A percentile compares a stretch with the other conserved stretches of the same genome.
Conservation (phyloP, 2,329 filamentous ascomycete species). For the Pseudophaeomoniella oleicola region DNA sequence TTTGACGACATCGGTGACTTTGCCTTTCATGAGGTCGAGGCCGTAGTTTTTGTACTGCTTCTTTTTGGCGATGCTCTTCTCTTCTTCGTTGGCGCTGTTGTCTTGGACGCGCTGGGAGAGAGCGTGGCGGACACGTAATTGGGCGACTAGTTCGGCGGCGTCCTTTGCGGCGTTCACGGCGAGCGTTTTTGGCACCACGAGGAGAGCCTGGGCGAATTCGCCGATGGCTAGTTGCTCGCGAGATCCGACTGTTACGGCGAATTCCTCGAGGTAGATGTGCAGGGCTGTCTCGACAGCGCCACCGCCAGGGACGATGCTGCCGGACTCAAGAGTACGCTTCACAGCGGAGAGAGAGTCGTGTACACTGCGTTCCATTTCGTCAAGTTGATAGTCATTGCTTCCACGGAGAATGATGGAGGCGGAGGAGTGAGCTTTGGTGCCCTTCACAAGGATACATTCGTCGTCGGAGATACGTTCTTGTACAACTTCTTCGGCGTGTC, state of each 20-base stretch:
- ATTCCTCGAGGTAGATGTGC: slow-evolving; percentile 98
- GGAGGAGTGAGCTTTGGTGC: slow-evolving; percentile 84
- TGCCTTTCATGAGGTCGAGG: slow-evolving; percentile 75
- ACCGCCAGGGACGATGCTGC: slow-evolving; percentile 89
- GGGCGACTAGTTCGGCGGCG: slow-evolving; percentile 83
- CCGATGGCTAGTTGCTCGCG: slow-evolving; percentile 95
- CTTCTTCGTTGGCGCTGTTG: slow-evolving; percentile 54
- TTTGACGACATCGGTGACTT: slow-evolving; percentile 87
- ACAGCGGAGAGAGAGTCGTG: slow-evolving; percentile 95
- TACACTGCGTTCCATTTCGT: slow-evolving; percentile 98
- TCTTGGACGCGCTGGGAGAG: slow-evolving; percentile 85
- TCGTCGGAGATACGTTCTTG: slow-evolving; percentile 98
- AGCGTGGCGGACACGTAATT: slow-evolving; percentile 86
- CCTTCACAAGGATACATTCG: slow-evolving; percentile 93
- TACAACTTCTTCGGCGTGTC: slow-evolving; percentile 86
- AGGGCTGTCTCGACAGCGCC: slow-evolving; percentile 97
- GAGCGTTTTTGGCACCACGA: slow-evolving; percentile 89
- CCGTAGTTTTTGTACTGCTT: slow-evolving; percentile 99
- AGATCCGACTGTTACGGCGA: slow-evolving; percentile 89
- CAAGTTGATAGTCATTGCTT: slow-evolving; percentile 87
- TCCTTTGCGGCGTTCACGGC: slow-evolving; percentile 97
- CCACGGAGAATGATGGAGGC: slow-evolving; percentile 93
- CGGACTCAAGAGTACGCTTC: slow-evolving; percentile 92
- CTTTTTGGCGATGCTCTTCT: slow-evolving; percentile 79
- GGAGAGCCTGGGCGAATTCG: slow-evolving; percentile 88